phyloP scores from a whole-genome alignment of 805 yeast genomes.

The Lachancea lanzarotensis region DNA sequence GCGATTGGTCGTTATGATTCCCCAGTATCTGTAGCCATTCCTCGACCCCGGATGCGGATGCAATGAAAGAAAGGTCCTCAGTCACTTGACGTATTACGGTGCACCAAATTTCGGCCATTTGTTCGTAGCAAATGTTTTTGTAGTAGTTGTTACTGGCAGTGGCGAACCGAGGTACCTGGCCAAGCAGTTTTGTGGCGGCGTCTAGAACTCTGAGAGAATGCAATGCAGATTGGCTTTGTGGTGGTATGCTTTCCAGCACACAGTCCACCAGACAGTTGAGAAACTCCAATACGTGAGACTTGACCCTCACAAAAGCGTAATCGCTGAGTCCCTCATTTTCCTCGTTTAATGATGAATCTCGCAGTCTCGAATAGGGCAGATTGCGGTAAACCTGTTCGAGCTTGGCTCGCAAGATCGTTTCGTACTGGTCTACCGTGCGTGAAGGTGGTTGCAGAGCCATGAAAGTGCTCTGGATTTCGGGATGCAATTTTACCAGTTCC shows the following conservation, averaged over 20 bases:
- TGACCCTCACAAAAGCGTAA: conserved; percentile 33
- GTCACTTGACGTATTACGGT: conserved; percentile 26
- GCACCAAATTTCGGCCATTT: conserved; percentile 30
- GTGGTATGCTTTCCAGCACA: conserved; percentile 29
- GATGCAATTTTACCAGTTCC: conserved; percentile 22
- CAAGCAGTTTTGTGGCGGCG: conserved; percentile 25
- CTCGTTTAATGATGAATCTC: conserved; percentile 5
- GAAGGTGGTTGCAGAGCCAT: conserved; percentile 12
- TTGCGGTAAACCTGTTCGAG: conserved; percentile 18
- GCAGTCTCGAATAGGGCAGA: conserved; percentile 28
- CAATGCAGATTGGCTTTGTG: conserved; percentile 22
- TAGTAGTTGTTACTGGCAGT: conserved; percentile 32
- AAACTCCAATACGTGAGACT: conserved; percentile 27
- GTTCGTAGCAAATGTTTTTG: conserved; percentile 33
- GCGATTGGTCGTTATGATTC: conserved; percentile 20
- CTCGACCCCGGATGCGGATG: conserved; percentile 12
- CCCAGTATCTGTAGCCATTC: conserved; percentile 22
- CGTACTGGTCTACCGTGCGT: conserved; percentile 22
- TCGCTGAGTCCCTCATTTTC: conserved; percentile 21
- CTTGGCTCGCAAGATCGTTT: conserved; percentile 18
- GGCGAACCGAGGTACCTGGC: conserved; percentile 28
- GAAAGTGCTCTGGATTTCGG: conserved; percentile 20
- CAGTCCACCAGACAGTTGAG: conserved; percentile 31
- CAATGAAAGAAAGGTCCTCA: conserved; percentile 16
- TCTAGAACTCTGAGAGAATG: conserved; percentile 28